Percentiles rank a stretch among this genome's conserved stretches.
phyloP scores from a whole-genome alignment of 2,329 filamentous ascomycete species.

The Ceratocystis smalleyi region DNA sequence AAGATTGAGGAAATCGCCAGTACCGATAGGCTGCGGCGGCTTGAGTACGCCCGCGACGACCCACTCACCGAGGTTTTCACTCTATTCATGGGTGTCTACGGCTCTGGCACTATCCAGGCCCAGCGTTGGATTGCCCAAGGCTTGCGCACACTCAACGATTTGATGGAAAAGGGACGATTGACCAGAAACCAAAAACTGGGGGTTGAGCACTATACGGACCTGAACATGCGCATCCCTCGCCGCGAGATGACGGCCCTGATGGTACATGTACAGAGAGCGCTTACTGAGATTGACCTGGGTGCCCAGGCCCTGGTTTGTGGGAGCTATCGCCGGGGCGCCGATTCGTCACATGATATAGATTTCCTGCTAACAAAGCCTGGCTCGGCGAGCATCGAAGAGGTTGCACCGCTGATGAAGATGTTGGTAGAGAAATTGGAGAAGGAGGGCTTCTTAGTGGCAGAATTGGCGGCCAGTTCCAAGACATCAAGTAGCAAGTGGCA shows the following conservation, averaged over 20 bases:
- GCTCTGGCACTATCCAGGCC: conserved; percentile 55
- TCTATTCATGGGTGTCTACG: conserved; percentile 64
- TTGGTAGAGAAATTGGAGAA: conserved; percentile 48
- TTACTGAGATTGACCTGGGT: conserved; percentile 42
- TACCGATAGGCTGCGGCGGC: conserved; percentile 53
- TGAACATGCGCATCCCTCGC: conserved; percentile 63
- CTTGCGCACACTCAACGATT: conserved; percentile 56
- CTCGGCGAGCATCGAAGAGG: conserved; percentile 36
- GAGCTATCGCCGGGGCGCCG: conserved; percentile 67
- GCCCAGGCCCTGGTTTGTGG: conserved; percentile 65
- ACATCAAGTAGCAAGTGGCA: conserved; percentile 63
- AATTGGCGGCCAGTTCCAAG: conserved; percentile 40
- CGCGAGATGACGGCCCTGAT: conserved; percentile 58
- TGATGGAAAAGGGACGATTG: conserved; percentile 45
- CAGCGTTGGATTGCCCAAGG: conserved; percentile 64
- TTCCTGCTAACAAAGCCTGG: conserved; percentile 59
- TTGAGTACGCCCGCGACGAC: conserved; percentile 56
- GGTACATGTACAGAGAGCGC: conserved; percentile 42
- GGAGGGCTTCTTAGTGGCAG: conserved; percentile 51
- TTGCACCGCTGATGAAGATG: conserved; percentile 45
- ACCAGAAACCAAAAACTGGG: conserved; percentile 58
- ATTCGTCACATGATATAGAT: conserved; percentile 67
- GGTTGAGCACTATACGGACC: conserved; percentile 64
- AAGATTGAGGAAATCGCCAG: conserved; percentile 83
- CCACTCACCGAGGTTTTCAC: conserved; percentile 49